These are phyloP conservation scores for Malus sieversii DNA, from an alignment of 306 rosid genomes.

Conservation along the genomic window DNA sequence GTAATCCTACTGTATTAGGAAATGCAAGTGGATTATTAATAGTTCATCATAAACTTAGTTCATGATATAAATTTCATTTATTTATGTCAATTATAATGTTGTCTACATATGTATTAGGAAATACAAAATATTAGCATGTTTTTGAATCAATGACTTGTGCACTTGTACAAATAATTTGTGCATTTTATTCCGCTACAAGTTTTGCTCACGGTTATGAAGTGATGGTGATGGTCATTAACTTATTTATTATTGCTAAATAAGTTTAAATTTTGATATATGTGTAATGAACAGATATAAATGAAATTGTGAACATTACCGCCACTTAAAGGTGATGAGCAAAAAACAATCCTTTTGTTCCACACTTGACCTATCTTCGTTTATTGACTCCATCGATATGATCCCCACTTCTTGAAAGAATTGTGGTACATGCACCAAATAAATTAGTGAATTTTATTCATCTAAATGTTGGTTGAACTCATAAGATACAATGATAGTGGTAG, in stretches of 20 bases:
- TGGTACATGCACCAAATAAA: background rate
- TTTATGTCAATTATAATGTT: no score
- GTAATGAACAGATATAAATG: no score
- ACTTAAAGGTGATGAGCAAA: no score
- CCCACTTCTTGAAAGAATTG: background rate
- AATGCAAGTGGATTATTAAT: background rate
- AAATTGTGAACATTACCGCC: rapidly evolving
- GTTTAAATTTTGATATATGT: no score
- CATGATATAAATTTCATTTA: background rate
- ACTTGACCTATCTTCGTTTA: background rate
- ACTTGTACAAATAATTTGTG: background rate
- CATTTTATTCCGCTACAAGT: background rate
- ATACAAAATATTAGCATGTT: no score
- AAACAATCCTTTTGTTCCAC: background rate
- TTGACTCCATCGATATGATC: background rate
- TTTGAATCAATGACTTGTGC: background rate
- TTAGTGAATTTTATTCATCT: background rate
- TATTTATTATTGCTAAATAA: no score
- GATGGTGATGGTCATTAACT: no score
- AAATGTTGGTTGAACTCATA: background rate
- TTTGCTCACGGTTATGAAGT: no score
- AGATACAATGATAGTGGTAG: background rate
- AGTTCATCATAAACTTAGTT: background rate
- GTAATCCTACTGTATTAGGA: background rate
- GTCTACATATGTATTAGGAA: background rate